Base-by-base conservation (phyloP, 345 rosid species). In the Mangifera indica region DNA sequence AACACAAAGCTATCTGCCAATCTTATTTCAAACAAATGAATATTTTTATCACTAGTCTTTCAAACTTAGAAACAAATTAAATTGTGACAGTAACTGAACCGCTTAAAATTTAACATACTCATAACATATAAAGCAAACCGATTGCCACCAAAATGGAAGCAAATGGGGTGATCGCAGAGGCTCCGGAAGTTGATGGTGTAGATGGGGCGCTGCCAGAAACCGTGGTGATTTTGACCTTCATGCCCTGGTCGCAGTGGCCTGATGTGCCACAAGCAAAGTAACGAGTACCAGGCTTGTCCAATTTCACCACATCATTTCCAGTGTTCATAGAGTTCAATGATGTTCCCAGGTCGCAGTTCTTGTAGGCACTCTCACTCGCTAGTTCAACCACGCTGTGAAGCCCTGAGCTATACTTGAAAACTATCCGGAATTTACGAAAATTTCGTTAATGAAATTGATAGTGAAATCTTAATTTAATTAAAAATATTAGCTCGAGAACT, bases 311-410 rank as follows among this genome's bases (percentile, higher is more conserved):
- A 74, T 92, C 98, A 42, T 86, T 87, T 57, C 97, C 97, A 1
- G 86, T 82, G 83, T 76, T 87, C 74, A 78, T 77, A 13, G 95
- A 84, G 75, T 89, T 75, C 4, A 89, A n/a, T 2, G 91, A 51
- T 72, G 82, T 84, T 68, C 98, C 92, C 65, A 85, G 81, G 85
- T 89, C 87, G 81, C 98, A 94, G 32, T 74, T 92, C 76, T 90
- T 87, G 87, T 85, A 94, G 26, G 93, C 92, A 55, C 84, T 67
- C 79, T 89, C 93, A 4, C 86, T 81, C 40, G 78, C 84, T 1
- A 92, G 85, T 75, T 94, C 98, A 0, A 92, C 96, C 60, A 90
- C 92, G 63, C 95, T 94, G 80, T 94, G 98, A 60, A 90, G 83
- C 81, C 87, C 93, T 11, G 90, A 81, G 0, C 78, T 25, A 80